Conservation (phyloP, 108 stramenopile genomes). For the Nitzschia sp. region DNA sequence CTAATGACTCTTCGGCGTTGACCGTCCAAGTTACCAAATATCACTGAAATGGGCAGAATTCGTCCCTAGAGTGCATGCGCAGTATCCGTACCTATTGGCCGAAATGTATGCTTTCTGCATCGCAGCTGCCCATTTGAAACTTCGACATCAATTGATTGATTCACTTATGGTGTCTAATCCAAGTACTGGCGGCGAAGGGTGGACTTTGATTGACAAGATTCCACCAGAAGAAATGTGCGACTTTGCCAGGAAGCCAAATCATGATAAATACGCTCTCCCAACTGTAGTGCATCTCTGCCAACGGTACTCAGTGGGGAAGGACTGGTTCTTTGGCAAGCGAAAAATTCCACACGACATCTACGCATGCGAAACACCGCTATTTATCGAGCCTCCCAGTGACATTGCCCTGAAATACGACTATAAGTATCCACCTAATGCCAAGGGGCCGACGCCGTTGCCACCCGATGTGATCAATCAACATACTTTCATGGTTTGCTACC, state of each 20-base stretch:
- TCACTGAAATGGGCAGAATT: constrained; percentile 67
- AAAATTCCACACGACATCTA: constrained; percentile 59
- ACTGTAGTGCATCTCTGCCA: constrained; percentile 78
- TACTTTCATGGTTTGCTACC: constrained; percentile 52
- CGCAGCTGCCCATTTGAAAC: constrained; percentile 75
- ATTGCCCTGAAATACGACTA: constrained; percentile 18
- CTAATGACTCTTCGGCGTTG: no score
- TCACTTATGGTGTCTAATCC: constrained; percentile 71
- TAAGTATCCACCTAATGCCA: constrained; percentile 18
- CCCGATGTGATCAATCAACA: constrained; percentile 10
- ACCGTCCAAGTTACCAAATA: no score
- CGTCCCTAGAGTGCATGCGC: constrained; percentile 27
- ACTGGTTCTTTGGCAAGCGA: constrained; percentile 61
- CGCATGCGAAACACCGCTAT: constrained; percentile 60
- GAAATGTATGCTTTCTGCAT: constrained; percentile 74
- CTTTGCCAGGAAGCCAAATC: background rate
- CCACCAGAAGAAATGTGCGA: constrained; percentile 32
- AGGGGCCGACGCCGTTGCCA: constrained; percentile 5
- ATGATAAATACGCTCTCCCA: constrained; percentile 10
- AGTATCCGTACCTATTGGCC: constrained; percentile 53
- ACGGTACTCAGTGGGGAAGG: constrained; percentile 54
- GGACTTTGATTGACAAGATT: constrained; percentile 50
- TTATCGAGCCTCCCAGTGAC: constrained; percentile 53
- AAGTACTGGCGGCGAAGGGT: constrained; percentile 59
- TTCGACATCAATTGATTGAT: constrained; percentile 63